These are phyloP conservation scores for Quambalaria eucalypti DNA, from an alignment of 1,284 basidiomycete species.

Conservation along the genomic window DNA sequence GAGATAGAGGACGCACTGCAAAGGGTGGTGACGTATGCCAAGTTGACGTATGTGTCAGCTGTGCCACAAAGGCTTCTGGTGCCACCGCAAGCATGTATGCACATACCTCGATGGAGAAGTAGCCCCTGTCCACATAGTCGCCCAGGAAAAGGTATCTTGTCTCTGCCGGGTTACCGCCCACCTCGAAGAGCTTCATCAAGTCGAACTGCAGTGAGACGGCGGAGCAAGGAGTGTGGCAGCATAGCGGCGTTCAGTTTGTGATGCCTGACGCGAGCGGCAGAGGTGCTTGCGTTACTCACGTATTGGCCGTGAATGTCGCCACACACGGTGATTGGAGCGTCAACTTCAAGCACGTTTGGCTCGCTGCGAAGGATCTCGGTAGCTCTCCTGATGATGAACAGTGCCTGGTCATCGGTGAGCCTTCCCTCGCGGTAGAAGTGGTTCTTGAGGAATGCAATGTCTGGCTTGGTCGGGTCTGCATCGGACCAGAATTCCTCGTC, in stretches of 20 bases:
- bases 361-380: conserved; percentile 69
- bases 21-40: neutral
- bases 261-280: too few species aligned
- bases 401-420: conserved; percentile 35
- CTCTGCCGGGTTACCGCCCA: conserved; percentile 45
- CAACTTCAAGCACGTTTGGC: conserved; percentile 80
- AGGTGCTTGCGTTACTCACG: too few species aligned
- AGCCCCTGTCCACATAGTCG: conserved; percentile 46
- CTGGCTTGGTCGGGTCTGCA: conserved; percentile 43
- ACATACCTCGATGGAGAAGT: conserved; percentile 44
- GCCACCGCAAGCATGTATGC: too few species aligned
- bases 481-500: conserved; percentile 68
- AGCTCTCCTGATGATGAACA: conserved; percentile 62
- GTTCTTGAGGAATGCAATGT: conserved; percentile 94
- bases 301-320: conserved; percentile 47
- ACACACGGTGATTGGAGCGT: conserved; percentile 73
- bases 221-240: neutral
- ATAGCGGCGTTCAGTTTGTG: too few species aligned
- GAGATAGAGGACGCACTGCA: conserved; percentile 42
- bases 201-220: conserved; percentile 34
- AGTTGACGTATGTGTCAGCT: too few species aligned
- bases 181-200: conserved; percentile 47
- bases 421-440: conserved; percentile 92
- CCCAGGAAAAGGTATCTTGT: conserved; percentile 46
- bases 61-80: too few species aligned